phyloP scores from a whole-genome alignment of 139 green algal genomes.

The Closterium sp. region DNA sequence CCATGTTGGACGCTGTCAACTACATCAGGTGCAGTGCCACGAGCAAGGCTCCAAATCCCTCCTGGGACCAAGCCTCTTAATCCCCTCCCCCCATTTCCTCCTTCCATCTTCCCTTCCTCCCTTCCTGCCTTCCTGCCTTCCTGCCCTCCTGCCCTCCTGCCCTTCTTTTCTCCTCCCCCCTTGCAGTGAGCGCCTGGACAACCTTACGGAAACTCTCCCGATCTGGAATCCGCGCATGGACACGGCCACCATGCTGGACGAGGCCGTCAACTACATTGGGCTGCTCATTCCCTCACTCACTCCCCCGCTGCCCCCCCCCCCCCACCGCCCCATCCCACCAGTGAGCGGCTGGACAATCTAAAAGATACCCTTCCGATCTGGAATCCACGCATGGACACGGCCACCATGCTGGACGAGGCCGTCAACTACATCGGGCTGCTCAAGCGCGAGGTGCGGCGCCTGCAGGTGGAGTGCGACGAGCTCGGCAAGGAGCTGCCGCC shows the following conservation, averaged over 20 bases:
- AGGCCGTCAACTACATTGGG: neutral
- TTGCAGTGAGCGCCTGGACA: neutral
- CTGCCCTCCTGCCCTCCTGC: neutral
- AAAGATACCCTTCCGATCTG: neutral
- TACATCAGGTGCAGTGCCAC: too few species aligned
- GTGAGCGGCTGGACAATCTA: neutral
- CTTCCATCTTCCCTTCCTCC: too few species aligned
- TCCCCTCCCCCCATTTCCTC: too few species aligned
- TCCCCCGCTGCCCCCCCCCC: neutral
- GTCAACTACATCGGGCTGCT: neutral
- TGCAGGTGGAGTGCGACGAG: neutral
- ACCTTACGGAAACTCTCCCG: neutral
- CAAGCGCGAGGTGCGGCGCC: neutral
- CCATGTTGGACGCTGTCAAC: too few species aligned
- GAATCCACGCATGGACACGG: neutral
- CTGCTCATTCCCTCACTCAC: too few species aligned
- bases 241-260: neutral
- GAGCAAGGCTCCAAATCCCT: too few species aligned
- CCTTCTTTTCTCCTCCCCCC: too few species aligned
- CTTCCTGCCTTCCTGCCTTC: too few species aligned
- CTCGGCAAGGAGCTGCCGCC: neutral
- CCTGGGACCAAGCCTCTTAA: too few species aligned
- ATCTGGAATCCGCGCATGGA: neutral
- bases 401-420: neutral
- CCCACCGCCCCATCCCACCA: neutral